phyloP scores from a whole-genome alignment of 169 alveolate genomes.

The Amoebophrya sp. region DNA sequence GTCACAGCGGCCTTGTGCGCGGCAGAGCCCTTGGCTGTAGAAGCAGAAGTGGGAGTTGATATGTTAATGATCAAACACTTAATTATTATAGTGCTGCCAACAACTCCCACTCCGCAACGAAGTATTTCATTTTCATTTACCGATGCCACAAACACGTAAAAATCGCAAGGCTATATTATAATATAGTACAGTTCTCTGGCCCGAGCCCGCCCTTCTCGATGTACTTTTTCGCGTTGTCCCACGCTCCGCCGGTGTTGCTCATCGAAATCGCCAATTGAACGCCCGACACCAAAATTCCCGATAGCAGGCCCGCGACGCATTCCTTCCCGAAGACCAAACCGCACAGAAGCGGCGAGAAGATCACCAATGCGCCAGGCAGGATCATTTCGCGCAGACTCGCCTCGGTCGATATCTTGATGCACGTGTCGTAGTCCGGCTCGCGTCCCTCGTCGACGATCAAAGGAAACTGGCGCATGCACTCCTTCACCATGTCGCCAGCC shows the following conservation, averaged over 20 bases:
- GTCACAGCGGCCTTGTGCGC: constrained; percentile 60
- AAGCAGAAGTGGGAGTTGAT: no score
- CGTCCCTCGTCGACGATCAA: constrained; percentile 42
- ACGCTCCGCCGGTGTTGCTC: constrained; percentile 73
- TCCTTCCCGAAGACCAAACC: constrained; percentile 58
- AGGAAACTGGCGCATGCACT: constrained; percentile 62
- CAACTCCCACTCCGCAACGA: no score
- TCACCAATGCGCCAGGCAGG: constrained; percentile 57
- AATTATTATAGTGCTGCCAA: no score
- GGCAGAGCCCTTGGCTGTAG: constrained; percentile 39
- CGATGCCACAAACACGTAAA: no score
- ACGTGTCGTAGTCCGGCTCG: constrained; percentile 62
- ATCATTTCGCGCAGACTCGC: constrained; percentile 63
- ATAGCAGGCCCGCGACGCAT: constrained; percentile 69
- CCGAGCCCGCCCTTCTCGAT: constrained; percentile 60
- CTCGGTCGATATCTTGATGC: constrained; percentile 61
- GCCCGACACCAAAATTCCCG: constrained; percentile 71
- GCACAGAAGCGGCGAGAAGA: constrained; percentile 44
- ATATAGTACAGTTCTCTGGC: no score
- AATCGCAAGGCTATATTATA: no score
- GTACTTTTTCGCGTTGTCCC: constrained; percentile 73
- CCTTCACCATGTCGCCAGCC: constrained; percentile 63
- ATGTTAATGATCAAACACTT: no score
- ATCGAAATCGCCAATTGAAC: constrained; percentile 59
- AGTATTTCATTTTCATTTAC: no score